Conservation (phyloP, 2,329 filamentous ascomycete genomes). For the Ceratocystis alfenasii region DNA sequence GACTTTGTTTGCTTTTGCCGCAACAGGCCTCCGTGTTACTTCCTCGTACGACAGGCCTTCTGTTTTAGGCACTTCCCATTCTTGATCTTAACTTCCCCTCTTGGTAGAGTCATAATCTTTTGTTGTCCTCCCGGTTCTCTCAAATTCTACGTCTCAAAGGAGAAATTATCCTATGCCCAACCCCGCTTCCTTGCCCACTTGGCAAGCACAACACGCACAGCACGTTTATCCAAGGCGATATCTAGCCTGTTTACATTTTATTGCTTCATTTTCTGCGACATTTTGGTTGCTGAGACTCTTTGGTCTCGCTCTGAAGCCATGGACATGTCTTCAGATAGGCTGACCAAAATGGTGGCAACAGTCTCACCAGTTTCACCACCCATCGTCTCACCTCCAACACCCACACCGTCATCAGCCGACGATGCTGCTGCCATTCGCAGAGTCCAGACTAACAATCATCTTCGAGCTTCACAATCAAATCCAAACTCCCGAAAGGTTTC, state of each 20-base stretch:
- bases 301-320: neutral
- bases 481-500: slow-evolving; percentile 3
- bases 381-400: slow-evolving; percentile 5
- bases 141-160: neutral
- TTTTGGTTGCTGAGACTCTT: neutral
- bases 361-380: slow-evolving; percentile 9
- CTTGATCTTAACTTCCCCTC: neutral
- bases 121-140: neutral
- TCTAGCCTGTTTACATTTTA: neutral
- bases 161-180: neutral
- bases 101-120: neutral
- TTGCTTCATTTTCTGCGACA: neutral
- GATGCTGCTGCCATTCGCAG: slow-evolving; percentile 1
- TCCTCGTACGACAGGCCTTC: neutral
- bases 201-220: no score
- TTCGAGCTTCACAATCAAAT: neutral
- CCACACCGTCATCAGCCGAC: neutral
- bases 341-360: slow-evolving; percentile 1
- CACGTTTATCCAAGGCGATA: neutral
- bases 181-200: neutral
- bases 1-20: slow-evolving; percentile 1
- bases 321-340: neutral
- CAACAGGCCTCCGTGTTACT: neutral
- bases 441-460: slow-evolving; percentile 16
- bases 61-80: slow-evolving; percentile 2